Conservation (phyloP, 352 stramenopile genomes). For the Thraustotheca clavata region DNA sequence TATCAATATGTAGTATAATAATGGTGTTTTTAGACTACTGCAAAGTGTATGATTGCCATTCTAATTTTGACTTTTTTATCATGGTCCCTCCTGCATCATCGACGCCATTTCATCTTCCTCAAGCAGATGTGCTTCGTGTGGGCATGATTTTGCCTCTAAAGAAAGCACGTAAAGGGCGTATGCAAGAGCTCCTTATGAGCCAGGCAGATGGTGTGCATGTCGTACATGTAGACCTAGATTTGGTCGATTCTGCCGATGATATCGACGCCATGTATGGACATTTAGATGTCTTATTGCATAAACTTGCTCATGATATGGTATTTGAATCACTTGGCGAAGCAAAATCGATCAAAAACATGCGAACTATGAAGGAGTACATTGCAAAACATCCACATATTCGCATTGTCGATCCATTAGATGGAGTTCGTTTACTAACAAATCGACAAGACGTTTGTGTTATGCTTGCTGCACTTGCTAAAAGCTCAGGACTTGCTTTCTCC, state of each 20-base stretch:
- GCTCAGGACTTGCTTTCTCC: constrained; percentile 29
- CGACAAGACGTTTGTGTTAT: constrained; percentile 47
- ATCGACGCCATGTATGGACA: constrained; percentile 35
- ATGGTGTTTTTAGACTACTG: too few relatives aligned
- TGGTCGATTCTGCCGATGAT: constrained; percentile 27
- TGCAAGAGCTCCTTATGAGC: constrained; percentile 49
- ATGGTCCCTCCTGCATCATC: too few relatives aligned
- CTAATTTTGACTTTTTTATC: too few relatives aligned
- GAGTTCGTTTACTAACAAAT: constrained; percentile 60
- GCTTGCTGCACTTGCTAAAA: constrained; percentile 28
- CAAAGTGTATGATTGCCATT: too few relatives aligned
- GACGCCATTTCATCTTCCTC: too few relatives aligned
- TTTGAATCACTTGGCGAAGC: constrained; percentile 49
- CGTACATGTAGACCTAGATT: constrained; percentile 63
- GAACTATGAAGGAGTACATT: constrained; percentile 43
- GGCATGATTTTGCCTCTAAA: constrained; percentile 75
- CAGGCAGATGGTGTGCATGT: constrained; percentile 46
- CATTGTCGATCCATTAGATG: constrained; percentile 60
- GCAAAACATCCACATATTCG: constrained; percentile 35
- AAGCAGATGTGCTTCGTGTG: too few relatives aligned
- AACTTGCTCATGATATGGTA: constrained; percentile 78
- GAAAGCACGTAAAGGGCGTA: constrained; percentile 53
- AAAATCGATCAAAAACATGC: constrained; percentile 33
- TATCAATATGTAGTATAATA: too few relatives aligned
- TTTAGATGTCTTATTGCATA: constrained; percentile 66